A percentile compares a stretch with the other conserved stretches of the same genome.
Evolutionary conservation across 2,329 filamentous ascomycete species (phyloP).

Genomic region (Microcyclosporella mali): DNA sequence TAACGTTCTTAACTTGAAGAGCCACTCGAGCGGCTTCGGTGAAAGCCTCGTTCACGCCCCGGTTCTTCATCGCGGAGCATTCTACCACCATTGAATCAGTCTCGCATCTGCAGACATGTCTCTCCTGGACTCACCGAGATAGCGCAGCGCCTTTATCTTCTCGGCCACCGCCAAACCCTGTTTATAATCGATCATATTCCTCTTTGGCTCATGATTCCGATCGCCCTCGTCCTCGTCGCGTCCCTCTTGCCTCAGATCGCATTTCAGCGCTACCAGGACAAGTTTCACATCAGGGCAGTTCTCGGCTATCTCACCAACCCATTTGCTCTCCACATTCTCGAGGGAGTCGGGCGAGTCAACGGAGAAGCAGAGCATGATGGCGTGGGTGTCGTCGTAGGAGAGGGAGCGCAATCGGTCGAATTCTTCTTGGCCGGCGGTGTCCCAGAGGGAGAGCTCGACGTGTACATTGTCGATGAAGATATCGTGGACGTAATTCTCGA

Average conservation of each 20-base stretch:
- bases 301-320: slow-evolving; percentile 95
- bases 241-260: slow-evolving; percentile 77
- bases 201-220: slow-evolving; percentile 41
- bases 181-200: slow-evolving; percentile 79
- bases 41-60: slow-evolving; percentile 96
- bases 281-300: slow-evolving; percentile 95
- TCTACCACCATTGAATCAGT: slow-evolving; percentile 48
- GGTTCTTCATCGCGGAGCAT: slow-evolving; percentile 97
- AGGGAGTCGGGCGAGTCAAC: slow-evolving; percentile 92
- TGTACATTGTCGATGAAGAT: slow-evolving; percentile 97
- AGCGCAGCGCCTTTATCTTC: slow-evolving; percentile 85
- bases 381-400: slow-evolving; percentile 95
- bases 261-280: slow-evolving; percentile 92
- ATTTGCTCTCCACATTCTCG: slow-evolving; percentile 98
- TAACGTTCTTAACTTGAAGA: slow-evolving; percentile 51
- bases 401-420: slow-evolving; percentile 93
- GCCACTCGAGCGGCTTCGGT: slow-evolving; percentile 95
- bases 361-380: slow-evolving; percentile 98
- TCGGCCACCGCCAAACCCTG: slow-evolving; percentile 86
- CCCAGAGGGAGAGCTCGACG: slow-evolving; percentile 96
- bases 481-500: slow-evolving; percentile 98
- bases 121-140: slow-evolving; percentile 54
- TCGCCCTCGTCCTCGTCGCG: slow-evolving; percentile 56
- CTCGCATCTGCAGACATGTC: background rate
- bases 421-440: slow-evolving; percentile 97